Evolutionary conservation across 495 filamentous ascomycete genomes (phyloP).

Genomic region (Penicillium atrosanguineum): DNA sequence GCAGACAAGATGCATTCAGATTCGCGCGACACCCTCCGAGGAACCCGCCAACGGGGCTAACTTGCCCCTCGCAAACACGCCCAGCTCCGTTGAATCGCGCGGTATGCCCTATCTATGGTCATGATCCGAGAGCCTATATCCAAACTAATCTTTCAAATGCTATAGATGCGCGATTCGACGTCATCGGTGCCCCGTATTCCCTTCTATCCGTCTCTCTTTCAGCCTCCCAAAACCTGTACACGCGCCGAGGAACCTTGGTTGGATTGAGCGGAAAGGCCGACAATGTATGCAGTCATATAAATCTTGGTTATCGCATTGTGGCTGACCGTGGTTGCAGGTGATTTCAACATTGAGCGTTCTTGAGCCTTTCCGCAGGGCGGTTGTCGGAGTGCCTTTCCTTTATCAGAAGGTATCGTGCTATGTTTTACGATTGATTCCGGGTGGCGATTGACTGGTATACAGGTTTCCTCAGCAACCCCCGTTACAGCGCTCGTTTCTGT

Average conservation of each 20-base stretch:
- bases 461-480: slow-evolving; percentile 80
- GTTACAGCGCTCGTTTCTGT: slow-evolving; percentile 84
- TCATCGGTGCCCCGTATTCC: slow-evolving; percentile 84
- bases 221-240: slow-evolving; percentile 89
- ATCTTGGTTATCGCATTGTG: slow-evolving; percentile 3
- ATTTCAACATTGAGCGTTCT: slow-evolving; percentile 87
- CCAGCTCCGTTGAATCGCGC: slow-evolving; percentile 40
- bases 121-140: background rate
- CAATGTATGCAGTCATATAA: slow-evolving; percentile 58
- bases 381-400: slow-evolving; percentile 84
- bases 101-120: slow-evolving; percentile 23
- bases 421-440: background rate
- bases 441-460: slow-evolving; percentile 6
- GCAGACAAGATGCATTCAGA: slow-evolving; percentile 43
- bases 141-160: background rate
- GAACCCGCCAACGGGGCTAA: slow-evolving; percentile 37
- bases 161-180: slow-evolving; percentile 89
- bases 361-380: slow-evolving; percentile 71
- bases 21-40: slow-evolving; percentile 42
- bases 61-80: slow-evolving; percentile 39
- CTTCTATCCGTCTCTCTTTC: slow-evolving; percentile 90
- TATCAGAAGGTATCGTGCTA: slow-evolving; percentile 66
- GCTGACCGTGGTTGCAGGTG: slow-evolving; percentile 42
- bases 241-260: slow-evolving; percentile 84
- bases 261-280: slow-evolving; percentile 85